Conservation (phyloP, 225 moss, liverwort and hornwort genomes). For the Asterella californica region DNA sequence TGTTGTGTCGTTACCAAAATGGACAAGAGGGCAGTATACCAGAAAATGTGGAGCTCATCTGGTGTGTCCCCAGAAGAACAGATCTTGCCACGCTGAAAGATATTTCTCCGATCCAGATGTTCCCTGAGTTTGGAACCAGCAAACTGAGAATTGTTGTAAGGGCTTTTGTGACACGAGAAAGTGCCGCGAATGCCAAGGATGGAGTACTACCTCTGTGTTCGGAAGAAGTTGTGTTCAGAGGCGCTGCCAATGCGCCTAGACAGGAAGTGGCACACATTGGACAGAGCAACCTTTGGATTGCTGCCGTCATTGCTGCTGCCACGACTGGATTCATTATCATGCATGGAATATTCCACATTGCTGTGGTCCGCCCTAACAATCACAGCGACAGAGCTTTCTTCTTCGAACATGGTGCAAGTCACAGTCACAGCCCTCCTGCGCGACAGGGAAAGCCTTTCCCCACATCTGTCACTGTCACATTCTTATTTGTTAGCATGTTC, state of each 20-base stretch:
- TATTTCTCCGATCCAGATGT: constrained; percentile 19
- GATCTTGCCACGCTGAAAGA: constrained; percentile 37
- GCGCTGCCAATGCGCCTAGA: not conserved
- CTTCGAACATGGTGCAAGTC: constrained; percentile 15
- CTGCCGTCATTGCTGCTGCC: constrained; percentile 36
- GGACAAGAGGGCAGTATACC: constrained; percentile 34
- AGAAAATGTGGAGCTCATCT: constrained; percentile 48
- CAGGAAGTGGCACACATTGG: constrained; percentile 32
- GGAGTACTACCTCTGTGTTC: not conserved
- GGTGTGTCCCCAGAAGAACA: constrained; percentile 47
- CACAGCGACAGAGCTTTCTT: constrained; percentile 17
- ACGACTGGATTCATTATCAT: constrained; percentile 42
- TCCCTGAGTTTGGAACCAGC: constrained; percentile 19
- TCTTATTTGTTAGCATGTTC: constrained; percentile 45
- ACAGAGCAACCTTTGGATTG: constrained; percentile 45
- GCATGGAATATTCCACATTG: constrained; percentile 37
- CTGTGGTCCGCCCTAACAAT: constrained; percentile 37
- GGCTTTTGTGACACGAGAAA: constrained; percentile 48
- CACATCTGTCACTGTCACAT: constrained; percentile 17
- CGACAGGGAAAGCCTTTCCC: constrained; percentile 32
- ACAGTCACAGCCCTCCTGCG: not conserved
- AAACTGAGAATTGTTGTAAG: constrained; percentile 16
- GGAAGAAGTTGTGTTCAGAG: not conserved
- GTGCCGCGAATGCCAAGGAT: not conserved
- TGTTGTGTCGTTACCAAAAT: constrained; percentile 41